Evolutionary conservation across 2,329 filamentous ascomycete species (phyloP), one percentile per base, ranked within the genome.

Genomic region (Stagonosporopsis rhizophila): DNA sequence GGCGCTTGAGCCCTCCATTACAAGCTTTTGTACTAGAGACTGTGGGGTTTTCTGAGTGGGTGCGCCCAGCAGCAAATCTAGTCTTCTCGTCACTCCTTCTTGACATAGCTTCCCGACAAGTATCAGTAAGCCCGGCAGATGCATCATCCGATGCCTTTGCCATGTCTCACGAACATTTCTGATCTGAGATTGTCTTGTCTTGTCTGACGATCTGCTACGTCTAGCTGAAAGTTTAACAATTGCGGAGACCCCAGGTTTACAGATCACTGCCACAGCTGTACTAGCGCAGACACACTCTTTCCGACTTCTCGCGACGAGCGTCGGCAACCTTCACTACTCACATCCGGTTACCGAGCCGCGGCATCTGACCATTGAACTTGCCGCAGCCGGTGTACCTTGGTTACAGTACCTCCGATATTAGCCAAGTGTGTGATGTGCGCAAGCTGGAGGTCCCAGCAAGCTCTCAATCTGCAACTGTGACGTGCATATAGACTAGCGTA

Each of bases 181-280:
- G 35, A 20, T 22, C 15, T 25, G 30, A 25, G 32, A 12, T 56
- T 48, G 20, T 56, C 30, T 44, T 30, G 32, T 20, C 34, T 8
- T 42, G 28, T 30, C 17, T 27, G n/a, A 15, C 11, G 47, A 56
- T 52, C 53, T 47, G 38, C 44, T 25, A 38, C 40, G 28, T 32
- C 28, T 42, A 25, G 32, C 15, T 17, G 41, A n/a, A 42, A 15
- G 17, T 19, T 15, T 28, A 28, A 32, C 11, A 27, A 32, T 44
- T 52, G 53, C 34, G 53, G 53, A 56, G 53, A 56, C 53, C 53
- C 53, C 53, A 48, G 53, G 25, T 52, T 56, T 32, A 56, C 47
- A 39, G 47, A 52, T 52, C 47, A 48, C 20, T 52, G 47, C 53
- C 44, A 52, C 47, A 35, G 47, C 42, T 47, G 53, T 56, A 25